These are phyloP conservation scores for Noccaea bulbosa DNA, from an alignment of 345 rosid genomes.

Conservation along the genomic window DNA sequence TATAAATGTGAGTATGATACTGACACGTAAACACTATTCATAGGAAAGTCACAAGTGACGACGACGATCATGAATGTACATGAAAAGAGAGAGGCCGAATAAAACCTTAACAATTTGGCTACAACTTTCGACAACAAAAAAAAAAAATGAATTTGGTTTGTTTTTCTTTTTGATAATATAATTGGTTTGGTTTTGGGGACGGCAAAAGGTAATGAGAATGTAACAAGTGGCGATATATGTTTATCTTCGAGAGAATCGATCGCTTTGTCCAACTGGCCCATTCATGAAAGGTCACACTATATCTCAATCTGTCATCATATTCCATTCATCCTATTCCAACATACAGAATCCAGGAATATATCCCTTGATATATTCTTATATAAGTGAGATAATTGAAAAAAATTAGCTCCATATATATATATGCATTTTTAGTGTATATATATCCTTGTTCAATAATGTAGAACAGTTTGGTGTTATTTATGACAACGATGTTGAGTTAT, in stretches of 20 bases:
- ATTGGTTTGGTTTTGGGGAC: constrained; percentile 17
- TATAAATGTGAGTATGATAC: no score
- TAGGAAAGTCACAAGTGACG: background rate
- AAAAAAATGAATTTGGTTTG: no score
- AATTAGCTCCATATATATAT: background rate
- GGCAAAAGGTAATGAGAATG: constrained; percentile 17
- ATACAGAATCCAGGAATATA: constrained; percentile 24
- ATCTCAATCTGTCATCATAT: constrained; percentile 40
- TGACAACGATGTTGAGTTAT: background rate
- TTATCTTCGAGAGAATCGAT: constrained; percentile 35
- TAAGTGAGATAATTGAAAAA: background rate
- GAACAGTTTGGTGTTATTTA: constrained; percentile 2
- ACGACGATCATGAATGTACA: background rate
- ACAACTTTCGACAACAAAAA: background rate
- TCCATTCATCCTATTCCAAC: constrained; percentile 36
- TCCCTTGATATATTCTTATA: background rate
- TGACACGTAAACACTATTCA: background rate
- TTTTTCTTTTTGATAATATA: background rate
- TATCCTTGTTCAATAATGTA: constrained; percentile 1
- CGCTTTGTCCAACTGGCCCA: constrained; percentile 32
- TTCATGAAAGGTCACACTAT: constrained; percentile 32
- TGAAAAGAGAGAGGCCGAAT: background rate
- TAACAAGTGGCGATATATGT: constrained; percentile 38
- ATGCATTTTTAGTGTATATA: background rate
- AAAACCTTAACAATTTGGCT: background rate